These are phyloP conservation scores for Tilletia horrida DNA, from an alignment of 1,284 basidiomycete species.

Conservation along the genomic window DNA sequence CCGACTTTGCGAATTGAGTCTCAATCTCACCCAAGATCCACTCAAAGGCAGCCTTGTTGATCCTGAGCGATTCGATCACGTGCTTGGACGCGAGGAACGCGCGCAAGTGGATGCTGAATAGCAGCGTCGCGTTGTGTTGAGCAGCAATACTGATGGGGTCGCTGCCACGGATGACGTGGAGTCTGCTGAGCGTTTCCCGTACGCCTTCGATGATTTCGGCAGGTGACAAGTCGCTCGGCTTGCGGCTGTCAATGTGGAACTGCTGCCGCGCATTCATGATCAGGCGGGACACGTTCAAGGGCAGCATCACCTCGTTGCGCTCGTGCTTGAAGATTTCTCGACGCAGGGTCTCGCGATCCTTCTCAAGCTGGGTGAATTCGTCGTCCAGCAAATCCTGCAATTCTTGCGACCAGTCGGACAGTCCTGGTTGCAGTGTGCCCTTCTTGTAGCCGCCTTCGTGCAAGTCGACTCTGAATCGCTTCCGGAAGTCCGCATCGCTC, in stretches of 20 bases:
- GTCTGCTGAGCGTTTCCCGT: slow-evolving; percentile 37
- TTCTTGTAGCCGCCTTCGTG: slow-evolving; percentile 58
- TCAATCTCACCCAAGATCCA: slow-evolving; percentile 97
- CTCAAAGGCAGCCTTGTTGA: slow-evolving; percentile 73
- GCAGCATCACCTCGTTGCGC: slow-evolving; percentile 65
- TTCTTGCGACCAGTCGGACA: slow-evolving; percentile 78
- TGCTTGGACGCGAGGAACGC: slow-evolving; percentile 52
- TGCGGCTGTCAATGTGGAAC: slow-evolving; percentile 91
- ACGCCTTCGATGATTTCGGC: slow-evolving; percentile 79
- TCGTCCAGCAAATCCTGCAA: slow-evolving; percentile 86
- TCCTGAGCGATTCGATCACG: slow-evolving; percentile 51
- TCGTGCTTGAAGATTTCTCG: slow-evolving; percentile 72
- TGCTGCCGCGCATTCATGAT: slow-evolving; percentile 94
- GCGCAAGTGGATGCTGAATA: slow-evolving; percentile 72
- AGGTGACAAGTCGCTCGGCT: slow-evolving; percentile 88
- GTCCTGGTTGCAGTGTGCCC: slow-evolving; percentile 85
- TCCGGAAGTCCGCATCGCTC: slow-evolving; percentile 78
- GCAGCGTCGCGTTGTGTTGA: slow-evolving; percentile 83
- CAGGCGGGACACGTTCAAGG: slow-evolving; percentile 78
- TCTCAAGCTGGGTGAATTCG: slow-evolving; percentile 73
- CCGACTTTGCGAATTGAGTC: slow-evolving; percentile 66
- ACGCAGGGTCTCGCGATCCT: slow-evolving; percentile 75
- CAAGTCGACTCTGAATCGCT: slow-evolving; percentile 88
- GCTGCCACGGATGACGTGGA: slow-evolving; percentile 70
- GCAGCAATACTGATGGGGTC: slow-evolving; percentile 69